Conservation (phyloP, 805 yeast genomes). For the Saccharomycopsis sp. region DNA sequence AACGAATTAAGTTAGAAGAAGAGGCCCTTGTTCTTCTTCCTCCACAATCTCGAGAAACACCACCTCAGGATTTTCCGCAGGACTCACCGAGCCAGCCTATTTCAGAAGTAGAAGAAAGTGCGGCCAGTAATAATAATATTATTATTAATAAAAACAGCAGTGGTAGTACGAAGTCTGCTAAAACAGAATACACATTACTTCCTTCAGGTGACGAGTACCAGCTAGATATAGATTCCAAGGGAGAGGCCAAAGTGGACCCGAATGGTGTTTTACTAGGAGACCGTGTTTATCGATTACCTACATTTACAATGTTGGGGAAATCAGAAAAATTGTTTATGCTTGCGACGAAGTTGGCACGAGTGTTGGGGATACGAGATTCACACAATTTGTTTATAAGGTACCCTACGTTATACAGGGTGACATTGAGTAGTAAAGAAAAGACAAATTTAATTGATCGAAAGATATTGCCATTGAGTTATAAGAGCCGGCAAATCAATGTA, state of each 20-base stretch:
- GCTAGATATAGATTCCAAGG: slow-evolving; percentile 57
- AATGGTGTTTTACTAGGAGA: slow-evolving; percentile 55
- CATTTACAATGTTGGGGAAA: slow-evolving; percentile 48
- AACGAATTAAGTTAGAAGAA: slow-evolving; percentile 33
- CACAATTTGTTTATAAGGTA: slow-evolving; percentile 71
- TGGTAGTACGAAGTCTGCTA: slow-evolving; percentile 68
- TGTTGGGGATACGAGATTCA: slow-evolving; percentile 83
- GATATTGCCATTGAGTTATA: slow-evolving; percentile 81
- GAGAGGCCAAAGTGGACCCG: slow-evolving; percentile 53
- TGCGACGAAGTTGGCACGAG: slow-evolving; percentile 92
- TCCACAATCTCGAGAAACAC: no score
- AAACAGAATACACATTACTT: slow-evolving; percentile 87
- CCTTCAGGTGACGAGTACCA: slow-evolving; percentile 81
- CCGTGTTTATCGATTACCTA: slow-evolving; percentile 59
- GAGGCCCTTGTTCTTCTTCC: no score
- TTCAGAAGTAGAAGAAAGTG: neutral
- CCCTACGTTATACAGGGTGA: slow-evolving; percentile 62
- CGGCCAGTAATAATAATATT: neutral
- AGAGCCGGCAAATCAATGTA: slow-evolving; percentile 81
- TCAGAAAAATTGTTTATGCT: slow-evolving; percentile 79
- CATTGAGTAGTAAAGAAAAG: slow-evolving; percentile 71
- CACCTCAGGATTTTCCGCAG: no score
- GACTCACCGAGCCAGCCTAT: neutral
- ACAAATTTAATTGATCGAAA: slow-evolving; percentile 74
- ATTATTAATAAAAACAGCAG: slow-evolving; percentile 55